Base-by-base conservation (phyloP, 768 basidiomycete genomes). In the Goffeauzyma gilvescens region DNA sequence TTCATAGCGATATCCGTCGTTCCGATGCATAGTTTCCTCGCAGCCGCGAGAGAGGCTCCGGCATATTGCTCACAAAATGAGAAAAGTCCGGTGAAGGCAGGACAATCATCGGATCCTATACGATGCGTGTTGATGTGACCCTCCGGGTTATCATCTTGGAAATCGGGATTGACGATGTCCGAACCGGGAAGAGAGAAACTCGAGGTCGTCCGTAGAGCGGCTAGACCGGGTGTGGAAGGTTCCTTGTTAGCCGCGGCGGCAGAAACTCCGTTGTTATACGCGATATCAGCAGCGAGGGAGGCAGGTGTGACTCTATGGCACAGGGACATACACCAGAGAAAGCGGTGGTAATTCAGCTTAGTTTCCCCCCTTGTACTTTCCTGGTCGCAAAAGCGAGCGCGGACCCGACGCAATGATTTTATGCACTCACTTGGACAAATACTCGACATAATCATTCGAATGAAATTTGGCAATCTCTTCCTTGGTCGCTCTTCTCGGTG, bases 1-100 rank as follows among this genome's bases (percentile, higher is more conserved):
- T 95, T 96, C 54, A 98, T 85, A 0, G 93, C 93, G 32, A 90
- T 95, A 64, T 98, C 93, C 14, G 87, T 85, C 2, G 77, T 59
- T 1, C 84, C 85, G 2, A 79, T 72, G 39, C 75, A 76, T 2
- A 96, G 70, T 61, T 86, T 89, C 15, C 86, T 69, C 8, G 89
- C 89, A 1, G 81, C 93, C 14, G 85, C 83, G 15, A 98, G 68
- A 1, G 84, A 87, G 0, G 74, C 87, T 0, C 93, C 93, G 2
- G 90, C 74, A 62, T 93, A 98, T 75, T 89, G 80, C 34, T 75
- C 73, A 62, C 84, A 90, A 51, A 93, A 98, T 41, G 87, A 79
- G 57, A 81, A 96, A 72, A 95, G 75, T 54, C 90, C 86, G 13
- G 81, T 68, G 62, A 96, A 98, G 41, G 96, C 79, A 1, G 93